Evolutionary conservation across 768 basidiomycete species (phyloP).

Genomic region (Boletus patriciae): DNA sequence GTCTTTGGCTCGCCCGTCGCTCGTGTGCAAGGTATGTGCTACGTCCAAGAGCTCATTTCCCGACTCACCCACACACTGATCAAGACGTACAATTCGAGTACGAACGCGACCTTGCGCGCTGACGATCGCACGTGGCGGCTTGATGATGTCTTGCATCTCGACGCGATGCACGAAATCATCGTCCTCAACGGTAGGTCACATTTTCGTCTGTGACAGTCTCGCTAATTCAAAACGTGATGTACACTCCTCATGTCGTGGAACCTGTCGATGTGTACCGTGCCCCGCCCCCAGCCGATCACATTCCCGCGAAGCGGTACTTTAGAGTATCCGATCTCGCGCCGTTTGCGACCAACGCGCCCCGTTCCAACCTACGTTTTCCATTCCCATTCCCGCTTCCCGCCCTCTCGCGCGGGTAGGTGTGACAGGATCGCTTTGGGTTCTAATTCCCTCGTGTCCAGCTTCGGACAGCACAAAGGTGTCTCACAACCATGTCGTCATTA

Average conservation of each 20-base stretch:
- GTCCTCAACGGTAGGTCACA: constrained; percentile 65
- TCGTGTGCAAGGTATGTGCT: constrained; percentile 75
- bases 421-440: not conserved
- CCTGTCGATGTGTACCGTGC: constrained; percentile 65
- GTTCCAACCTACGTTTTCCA: constrained; percentile 78
- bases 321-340: constrained; percentile 76
- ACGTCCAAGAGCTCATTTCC: constrained; percentile 79
- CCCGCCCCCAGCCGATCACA: constrained; percentile 75
- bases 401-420: too few species aligned
- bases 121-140: constrained; percentile 70
- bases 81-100: constrained; percentile 70
- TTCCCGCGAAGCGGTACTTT: constrained; percentile 65
- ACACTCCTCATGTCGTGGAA: constrained; percentile 86
- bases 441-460: constrained; percentile 60
- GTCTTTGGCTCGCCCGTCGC: constrained; percentile 83
- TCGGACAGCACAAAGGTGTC: too few species aligned
- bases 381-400: too few species aligned
- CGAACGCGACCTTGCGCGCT: constrained; percentile 79
- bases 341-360: constrained; percentile 87
- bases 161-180: constrained; percentile 91
- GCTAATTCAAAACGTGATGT: constrained; percentile 1
- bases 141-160: constrained; percentile 73
- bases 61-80: constrained; percentile 79
- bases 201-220: too few species aligned
- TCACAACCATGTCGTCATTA: too few species aligned